Evolutionary conservation across 2,329 filamentous ascomycete species (phyloP).

Genomic region (Metarhizium anisopliae): DNA sequence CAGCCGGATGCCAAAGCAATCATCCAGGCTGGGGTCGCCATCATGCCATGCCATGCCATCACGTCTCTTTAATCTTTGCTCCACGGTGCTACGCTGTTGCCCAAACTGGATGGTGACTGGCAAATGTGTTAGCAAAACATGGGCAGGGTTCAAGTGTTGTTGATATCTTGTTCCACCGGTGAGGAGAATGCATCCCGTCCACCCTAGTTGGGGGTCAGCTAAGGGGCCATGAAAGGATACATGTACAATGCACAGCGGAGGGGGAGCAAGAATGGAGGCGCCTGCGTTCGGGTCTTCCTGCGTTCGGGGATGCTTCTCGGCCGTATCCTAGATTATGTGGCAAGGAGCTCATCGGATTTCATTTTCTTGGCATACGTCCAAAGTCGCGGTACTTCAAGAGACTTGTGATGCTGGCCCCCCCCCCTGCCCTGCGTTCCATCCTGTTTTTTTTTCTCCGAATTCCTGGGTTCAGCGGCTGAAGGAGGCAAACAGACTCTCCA

Average conservation of each 20-base stretch:
- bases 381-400: conserved; percentile 6
- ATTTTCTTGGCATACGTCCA: conserved; percentile 4
- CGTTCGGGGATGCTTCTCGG: conserved; percentile 2
- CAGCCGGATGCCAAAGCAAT: conserved; percentile 2
- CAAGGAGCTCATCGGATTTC: conserved; percentile 1
- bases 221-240: background rate
- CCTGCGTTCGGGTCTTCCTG: background rate
- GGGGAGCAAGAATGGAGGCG: background rate
- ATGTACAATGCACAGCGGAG: background rate
- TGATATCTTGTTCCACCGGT: background rate
- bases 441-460: background rate
- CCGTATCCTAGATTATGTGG: background rate
- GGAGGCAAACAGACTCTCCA: background rate
- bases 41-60: background rate
- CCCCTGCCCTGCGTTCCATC: background rate
- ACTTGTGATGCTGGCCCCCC: background rate
- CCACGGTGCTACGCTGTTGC: conserved; percentile 4
- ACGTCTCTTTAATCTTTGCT: background rate
- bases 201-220: background rate
- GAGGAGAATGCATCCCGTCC: background rate
- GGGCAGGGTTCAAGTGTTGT: background rate
- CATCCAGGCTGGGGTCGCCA: background rate
- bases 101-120: conserved; percentile 2
- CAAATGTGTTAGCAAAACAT: background rate
- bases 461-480: conserved; percentile 1